Evolutionary conservation across 371 early-diverging fungal genomes (phyloP).

Genomic region (Mucor plumbeus): DNA sequence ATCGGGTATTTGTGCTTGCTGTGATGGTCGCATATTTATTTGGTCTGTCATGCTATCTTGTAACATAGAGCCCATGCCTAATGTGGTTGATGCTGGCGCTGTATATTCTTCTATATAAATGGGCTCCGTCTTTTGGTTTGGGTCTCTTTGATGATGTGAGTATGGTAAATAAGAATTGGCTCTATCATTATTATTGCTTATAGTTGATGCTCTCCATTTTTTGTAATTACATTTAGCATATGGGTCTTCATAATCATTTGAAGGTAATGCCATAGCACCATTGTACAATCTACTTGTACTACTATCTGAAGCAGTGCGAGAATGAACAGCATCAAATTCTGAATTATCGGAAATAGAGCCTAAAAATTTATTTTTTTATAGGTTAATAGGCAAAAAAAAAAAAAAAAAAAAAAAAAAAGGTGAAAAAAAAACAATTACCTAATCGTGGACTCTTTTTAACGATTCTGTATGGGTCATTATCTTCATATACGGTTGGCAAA

Average conservation of each 20-base stretch:
- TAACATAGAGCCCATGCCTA: constrained; percentile 37
- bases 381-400: constrained; percentile 13
- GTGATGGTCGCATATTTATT: neutral
- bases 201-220: neutral
- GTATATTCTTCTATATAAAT: constrained; percentile 44
- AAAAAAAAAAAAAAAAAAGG: neutral
- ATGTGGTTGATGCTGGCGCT: constrained; percentile 16
- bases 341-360: constrained; percentile 27
- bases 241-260: constrained; percentile 38
- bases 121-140: constrained; percentile 31
- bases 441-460: constrained; percentile 20
- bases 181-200: constrained; percentile 14
- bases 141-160: constrained; percentile 47
- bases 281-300: constrained; percentile 42
- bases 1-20: constrained; percentile 5
- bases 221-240: constrained; percentile 30
- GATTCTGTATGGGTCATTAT: constrained; percentile 34
- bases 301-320: constrained; percentile 48
- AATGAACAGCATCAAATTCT: constrained; percentile 37
- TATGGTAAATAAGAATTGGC: constrained; percentile 55
- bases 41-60: constrained; percentile 25
- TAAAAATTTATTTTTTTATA: constrained; percentile 1
- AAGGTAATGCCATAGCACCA: constrained; percentile 6
- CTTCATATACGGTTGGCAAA: constrained; percentile 30
- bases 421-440: constrained; percentile 16